Evolutionary conservation across 805 yeast species (phyloP), one percentile per base, ranked within the genome.

Genomic region (Kodamaea leandrae): DNA sequence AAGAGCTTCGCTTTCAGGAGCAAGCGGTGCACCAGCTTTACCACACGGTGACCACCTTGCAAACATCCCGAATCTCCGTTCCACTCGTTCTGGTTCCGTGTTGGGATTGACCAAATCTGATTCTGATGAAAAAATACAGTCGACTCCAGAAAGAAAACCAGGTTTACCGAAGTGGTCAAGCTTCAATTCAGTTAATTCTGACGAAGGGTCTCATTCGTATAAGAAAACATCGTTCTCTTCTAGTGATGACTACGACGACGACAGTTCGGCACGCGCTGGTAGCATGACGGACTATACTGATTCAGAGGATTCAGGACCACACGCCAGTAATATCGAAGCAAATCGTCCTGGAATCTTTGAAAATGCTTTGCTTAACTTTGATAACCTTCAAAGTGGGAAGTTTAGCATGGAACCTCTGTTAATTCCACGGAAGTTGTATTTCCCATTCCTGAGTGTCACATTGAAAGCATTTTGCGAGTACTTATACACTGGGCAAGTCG

Each of bases 401-500:
- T 67, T 60, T 46, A 50, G 47, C 29, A 62, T 82, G 61, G 88
- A 82, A 49, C 81, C 86, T 4, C 59, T 82, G 25, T 66, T 78
- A 42, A 71, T 82, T 26, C 93, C 95, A 12, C 68, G 95, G 45
- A 71, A 79, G 13, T 55, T 86, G 19, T 84, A 81, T 49, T 57
- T 86, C 47, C 93, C 95, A 3, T 83, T 81, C 61, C 58, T 80
- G 2, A 78, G 82, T 1, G 56, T 64, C 1, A 76, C 87, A 0
- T 77, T 83, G 12, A 71, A 71, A 42, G 88, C 88, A 2, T 75
- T 84, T 48, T 67, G 82, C 19, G 93, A 85, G 54, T 86, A 79
- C 56, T 66, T 86, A 41, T 83, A 82, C 52, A 85, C 90, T 4
- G 95, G 93, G 1, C 89, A 84, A 58, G 77, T 86, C 16, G 87